Conservation (phyloP, 73 alveolate genomes). For the Breviolum minutum region DNA sequence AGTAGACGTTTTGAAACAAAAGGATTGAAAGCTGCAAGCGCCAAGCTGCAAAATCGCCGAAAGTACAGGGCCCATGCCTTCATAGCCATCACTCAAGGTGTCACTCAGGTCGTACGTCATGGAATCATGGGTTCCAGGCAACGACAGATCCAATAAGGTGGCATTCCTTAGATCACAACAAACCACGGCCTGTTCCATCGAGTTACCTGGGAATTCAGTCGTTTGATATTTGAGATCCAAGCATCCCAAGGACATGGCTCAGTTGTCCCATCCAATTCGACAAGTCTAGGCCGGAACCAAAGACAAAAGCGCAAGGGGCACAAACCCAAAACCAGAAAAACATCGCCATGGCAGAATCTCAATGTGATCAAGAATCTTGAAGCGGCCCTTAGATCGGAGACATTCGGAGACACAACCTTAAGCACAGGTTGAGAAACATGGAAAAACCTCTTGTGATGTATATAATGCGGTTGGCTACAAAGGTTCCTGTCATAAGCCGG, state of each 20-base stretch:
- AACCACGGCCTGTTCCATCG: no score
- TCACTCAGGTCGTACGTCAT: conserved; percentile 82
- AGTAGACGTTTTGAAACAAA: not conserved
- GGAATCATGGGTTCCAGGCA: conserved; percentile 84
- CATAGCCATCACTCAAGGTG: conserved; percentile 62
- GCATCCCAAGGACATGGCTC: conserved; percentile 17
- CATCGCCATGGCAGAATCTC: no score
- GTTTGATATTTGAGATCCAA: not conserved
- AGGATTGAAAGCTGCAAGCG: not conserved
- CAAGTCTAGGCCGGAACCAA: conserved; percentile 1
- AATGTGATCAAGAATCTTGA: no score
- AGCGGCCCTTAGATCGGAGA: no score
- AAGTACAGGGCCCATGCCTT: conserved; percentile 12
- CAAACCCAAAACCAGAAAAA: no score
- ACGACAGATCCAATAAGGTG: conserved; percentile 59
- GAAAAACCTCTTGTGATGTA: no score
- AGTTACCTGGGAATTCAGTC: no score
- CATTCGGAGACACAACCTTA: no score
- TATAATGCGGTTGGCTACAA: no score
- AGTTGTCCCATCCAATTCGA: conserved; percentile 78
- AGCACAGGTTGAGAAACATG: no score
- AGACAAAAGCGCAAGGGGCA: no score
- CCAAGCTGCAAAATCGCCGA: conserved; percentile 7
- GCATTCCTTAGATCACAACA: not conserved
- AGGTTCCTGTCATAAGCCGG: no score